Conservation (phyloP, 164 flowering plant genomes). For the Euptelea pleiosperma region DNA sequence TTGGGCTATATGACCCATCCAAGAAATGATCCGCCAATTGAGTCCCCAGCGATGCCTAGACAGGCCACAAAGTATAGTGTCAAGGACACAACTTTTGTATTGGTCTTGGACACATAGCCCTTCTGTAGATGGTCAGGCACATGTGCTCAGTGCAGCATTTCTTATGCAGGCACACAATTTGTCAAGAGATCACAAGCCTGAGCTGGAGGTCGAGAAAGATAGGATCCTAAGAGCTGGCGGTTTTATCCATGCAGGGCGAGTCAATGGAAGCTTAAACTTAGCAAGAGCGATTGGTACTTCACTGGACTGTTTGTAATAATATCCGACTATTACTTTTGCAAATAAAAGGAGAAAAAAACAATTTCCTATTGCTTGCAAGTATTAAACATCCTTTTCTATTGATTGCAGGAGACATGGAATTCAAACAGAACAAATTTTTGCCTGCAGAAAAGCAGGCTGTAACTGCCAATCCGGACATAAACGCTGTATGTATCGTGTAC, state of each 20-base stretch:
- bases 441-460: slow-evolving; percentile 90
- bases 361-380: neutral
- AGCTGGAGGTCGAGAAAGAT: slow-evolving; percentile 90
- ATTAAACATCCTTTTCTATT: neutral
- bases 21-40: too few relatives aligned
- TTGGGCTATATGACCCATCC: too few relatives aligned
- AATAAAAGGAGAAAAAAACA: neutral
- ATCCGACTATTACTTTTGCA: neutral
- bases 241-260: slow-evolving; percentile 95
- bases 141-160: neutral
- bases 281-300: slow-evolving; percentile 95
- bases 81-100: neutral
- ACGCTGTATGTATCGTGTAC: slow-evolving; percentile 46
- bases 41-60: too few relatives aligned
- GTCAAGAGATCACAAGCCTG: slow-evolving; percentile 98
- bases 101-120: neutral
- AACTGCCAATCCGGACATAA: slow-evolving; percentile 95
- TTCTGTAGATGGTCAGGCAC: neutral
- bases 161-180: slow-evolving; percentile 83
- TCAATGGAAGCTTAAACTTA: slow-evolving; percentile 96
- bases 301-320: neutral
- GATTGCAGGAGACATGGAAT: slow-evolving; percentile 90
- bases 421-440: slow-evolving; percentile 93
- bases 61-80: too few relatives aligned
- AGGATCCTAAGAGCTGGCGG: slow-evolving; percentile 97